A percentile compares a stretch with the other conserved stretches of the same genome.
These are phyloP conservation scores for Suillus sp. DNA, from an alignment of 768 basidiomycete genomes.

Conservation along the genomic window DNA sequence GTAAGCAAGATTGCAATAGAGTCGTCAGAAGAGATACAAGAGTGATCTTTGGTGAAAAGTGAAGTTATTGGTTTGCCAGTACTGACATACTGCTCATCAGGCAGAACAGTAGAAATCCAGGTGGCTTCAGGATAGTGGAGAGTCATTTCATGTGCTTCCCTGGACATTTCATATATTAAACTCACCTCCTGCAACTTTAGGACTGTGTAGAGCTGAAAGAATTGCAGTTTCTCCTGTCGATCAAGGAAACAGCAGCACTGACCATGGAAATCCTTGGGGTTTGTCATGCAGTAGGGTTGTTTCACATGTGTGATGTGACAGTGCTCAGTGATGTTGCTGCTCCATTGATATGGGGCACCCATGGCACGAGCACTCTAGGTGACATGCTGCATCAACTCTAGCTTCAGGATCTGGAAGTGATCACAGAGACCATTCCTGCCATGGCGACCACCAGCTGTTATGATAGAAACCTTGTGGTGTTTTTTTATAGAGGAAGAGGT, in stretches of 20 bases:
- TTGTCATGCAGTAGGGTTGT: constrained; percentile 1
- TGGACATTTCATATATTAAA: no score
- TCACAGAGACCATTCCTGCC: constrained; percentile 14
- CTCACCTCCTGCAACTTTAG: constrained; percentile 13
- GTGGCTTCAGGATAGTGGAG: no score
- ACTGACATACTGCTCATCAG: no score
- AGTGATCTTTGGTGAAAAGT: constrained; percentile 4
- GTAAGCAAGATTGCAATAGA: no score
- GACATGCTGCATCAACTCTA: constrained; percentile 8
- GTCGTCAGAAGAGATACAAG: constrained; percentile 6
- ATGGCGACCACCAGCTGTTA: constrained; percentile 5
- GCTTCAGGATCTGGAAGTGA: constrained; percentile 10
- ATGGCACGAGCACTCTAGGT: constrained; percentile 26
- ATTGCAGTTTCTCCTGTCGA: constrained; percentile 11
- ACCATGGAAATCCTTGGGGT: constrained; percentile 6
- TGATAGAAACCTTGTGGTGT: constrained; percentile 16
- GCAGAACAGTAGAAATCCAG: no score
- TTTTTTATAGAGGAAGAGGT: constrained; percentile 27
- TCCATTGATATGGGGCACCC: constrained; percentile 29
- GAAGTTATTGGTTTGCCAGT: no score
- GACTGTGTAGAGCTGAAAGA: constrained; percentile 13
- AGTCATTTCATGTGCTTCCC: no score
- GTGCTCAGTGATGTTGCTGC: constrained; percentile 16
- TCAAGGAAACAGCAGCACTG: constrained; percentile 17
- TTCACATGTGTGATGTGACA: constrained; percentile 18